Evolutionary conservation across 768 basidiomycete genomes (phyloP).

Genomic region (Lentinula edodes): DNA sequence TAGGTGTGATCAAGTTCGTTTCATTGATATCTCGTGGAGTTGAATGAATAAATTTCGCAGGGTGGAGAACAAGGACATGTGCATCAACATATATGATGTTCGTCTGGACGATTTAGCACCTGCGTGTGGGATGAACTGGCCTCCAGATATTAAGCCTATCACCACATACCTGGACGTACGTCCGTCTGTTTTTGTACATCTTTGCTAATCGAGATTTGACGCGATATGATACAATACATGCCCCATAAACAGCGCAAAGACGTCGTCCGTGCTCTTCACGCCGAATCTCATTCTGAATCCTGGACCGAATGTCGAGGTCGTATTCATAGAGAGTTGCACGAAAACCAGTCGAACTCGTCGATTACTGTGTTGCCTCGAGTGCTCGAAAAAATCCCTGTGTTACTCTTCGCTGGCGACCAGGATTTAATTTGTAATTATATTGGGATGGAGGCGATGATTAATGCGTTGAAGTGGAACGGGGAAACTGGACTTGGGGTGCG

Average conservation of each 20-base stretch:
- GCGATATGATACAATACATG: too few species aligned
- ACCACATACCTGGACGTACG: slow-evolving; percentile 77
- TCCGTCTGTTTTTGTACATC: slow-evolving; percentile 4
- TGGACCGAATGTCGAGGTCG: slow-evolving; percentile 85
- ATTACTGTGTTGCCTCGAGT: slow-evolving; percentile 74
- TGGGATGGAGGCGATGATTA: slow-evolving; percentile 83
- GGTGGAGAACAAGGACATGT: slow-evolving; percentile 63
- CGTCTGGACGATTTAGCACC: slow-evolving; percentile 82
- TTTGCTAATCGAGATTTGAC: too few species aligned
- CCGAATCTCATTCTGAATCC: slow-evolving; percentile 61
- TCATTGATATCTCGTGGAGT: neutral
- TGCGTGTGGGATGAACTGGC: slow-evolving; percentile 98
- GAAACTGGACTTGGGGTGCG: slow-evolving; percentile 78
- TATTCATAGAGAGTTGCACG: slow-evolving; percentile 59
- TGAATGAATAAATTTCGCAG: slow-evolving; percentile 27
- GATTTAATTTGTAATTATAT: slow-evolving; percentile 96
- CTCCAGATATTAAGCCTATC: slow-evolving; percentile 73
- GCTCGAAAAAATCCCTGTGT: slow-evolving; percentile 73
- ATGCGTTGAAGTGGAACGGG: slow-evolving; percentile 82
- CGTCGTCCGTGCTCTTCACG: slow-evolving; percentile 82
- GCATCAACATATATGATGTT: slow-evolving; percentile 94
- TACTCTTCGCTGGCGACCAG: slow-evolving; percentile 93
- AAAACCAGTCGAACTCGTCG: slow-evolving; percentile 55
- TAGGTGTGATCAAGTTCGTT: slow-evolving; percentile 10
- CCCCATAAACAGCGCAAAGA: slow-evolving; percentile 56